These are phyloP conservation scores for Mycena kentingensis DNA, from an alignment of 768 basidiomycete genomes.

Conservation along the genomic window DNA sequence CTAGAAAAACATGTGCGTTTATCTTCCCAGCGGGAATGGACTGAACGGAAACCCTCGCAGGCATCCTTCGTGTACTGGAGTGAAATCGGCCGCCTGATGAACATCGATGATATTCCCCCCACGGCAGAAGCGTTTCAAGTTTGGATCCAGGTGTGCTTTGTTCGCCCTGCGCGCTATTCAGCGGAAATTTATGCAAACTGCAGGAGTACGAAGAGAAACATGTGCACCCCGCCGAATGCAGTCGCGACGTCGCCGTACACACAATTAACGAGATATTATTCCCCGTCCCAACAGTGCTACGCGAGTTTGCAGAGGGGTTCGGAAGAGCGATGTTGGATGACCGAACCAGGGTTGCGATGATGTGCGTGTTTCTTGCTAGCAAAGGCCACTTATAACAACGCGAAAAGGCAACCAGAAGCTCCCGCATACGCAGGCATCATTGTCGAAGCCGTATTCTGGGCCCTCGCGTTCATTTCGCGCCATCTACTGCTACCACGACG, in stretches of 20 bases:
- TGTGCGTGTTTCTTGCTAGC: constrained; percentile 38
- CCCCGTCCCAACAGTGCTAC: constrained; percentile 38
- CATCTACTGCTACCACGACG: constrained; percentile 43
- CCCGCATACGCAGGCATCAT: constrained; percentile 35
- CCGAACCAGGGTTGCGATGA: constrained; percentile 48
- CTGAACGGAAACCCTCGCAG: constrained; percentile 18
- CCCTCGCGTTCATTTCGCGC: constrained; percentile 34
- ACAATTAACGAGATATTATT: constrained; percentile 46
- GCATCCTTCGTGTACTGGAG: constrained; percentile 46
- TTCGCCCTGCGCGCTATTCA: neutral
- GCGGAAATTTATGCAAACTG: neutral
- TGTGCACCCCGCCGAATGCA: constrained; percentile 46
- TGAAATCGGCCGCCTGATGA: constrained; percentile 50
- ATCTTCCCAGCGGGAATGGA: neutral
- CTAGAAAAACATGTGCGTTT: constrained; percentile 42
- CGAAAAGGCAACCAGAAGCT: constrained; percentile 43
- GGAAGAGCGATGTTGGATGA: constrained; percentile 44
- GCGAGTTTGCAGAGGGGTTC: constrained; percentile 36
- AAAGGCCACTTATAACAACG: no score
- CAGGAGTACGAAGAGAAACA: constrained; percentile 45
- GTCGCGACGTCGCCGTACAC: constrained; percentile 39
- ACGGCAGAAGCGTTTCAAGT: constrained; percentile 37
- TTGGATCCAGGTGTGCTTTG: constrained; percentile 42
- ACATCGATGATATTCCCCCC: constrained; percentile 48
- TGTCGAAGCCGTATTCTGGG: constrained; percentile 25